Evolutionary conservation across 1,139 yeast genomes (phyloP).

Genomic region (Yamadazyma diddensiae): DNA sequence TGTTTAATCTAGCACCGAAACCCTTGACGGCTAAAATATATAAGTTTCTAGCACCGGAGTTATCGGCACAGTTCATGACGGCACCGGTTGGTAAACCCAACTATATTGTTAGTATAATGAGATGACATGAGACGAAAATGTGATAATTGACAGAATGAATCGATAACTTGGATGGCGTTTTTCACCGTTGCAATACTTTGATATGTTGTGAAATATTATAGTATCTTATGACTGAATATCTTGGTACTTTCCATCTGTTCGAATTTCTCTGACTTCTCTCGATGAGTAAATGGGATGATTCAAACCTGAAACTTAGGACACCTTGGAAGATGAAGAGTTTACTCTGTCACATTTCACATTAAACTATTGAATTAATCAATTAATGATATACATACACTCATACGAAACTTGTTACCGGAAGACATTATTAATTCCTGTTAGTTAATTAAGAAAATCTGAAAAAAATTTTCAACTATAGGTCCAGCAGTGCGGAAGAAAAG

Average conservation of each 20-base stretch:
- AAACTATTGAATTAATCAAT: too few species aligned
- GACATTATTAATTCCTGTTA: conserved; percentile 26
- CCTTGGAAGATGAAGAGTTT: too few species aligned
- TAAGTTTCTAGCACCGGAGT: conserved; percentile 99
- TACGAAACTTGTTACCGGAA: conserved; percentile 99
- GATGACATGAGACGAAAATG: not conserved
- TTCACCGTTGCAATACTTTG: too few species aligned
- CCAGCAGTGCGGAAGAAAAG: conserved; percentile 4
- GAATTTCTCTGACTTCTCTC: too few species aligned
- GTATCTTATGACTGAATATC: too few species aligned
- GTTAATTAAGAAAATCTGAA: conserved; percentile 6
- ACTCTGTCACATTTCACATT: too few species aligned
- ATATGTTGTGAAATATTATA: too few species aligned
- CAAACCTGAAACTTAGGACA: too few species aligned
- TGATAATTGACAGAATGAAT: too few species aligned
- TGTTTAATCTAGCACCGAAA: conserved; percentile 99
- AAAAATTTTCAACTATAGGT: conserved; percentile 7
- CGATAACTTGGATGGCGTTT: too few species aligned
- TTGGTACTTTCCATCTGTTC: too few species aligned
- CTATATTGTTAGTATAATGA: conserved; percentile 21
- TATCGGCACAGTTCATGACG: conserved; percentile 99
- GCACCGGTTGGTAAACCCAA: conserved; percentile 99
- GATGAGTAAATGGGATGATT: too few species aligned
- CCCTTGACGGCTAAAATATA: conserved; percentile 99
- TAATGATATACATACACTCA: conserved; percentile 80